Evolutionary conservation across 2,329 filamentous ascomycete species (phyloP).

Genomic region (Colletotrichum theobromicola): DNA sequence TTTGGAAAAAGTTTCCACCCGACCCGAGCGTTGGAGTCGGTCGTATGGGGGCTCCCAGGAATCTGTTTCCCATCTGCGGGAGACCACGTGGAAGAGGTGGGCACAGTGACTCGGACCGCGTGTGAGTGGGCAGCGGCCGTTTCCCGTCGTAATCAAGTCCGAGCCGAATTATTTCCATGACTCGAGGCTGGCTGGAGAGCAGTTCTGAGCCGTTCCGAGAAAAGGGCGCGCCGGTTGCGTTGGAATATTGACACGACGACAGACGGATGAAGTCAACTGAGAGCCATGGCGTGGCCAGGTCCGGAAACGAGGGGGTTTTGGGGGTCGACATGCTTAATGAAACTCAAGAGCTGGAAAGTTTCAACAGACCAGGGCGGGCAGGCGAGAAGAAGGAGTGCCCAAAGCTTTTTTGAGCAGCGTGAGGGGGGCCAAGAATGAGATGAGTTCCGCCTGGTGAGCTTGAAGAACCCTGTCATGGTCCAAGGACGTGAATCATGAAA

Average conservation of each 20-base stretch:
- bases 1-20: neutral
- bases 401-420: neutral
- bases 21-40: neutral
- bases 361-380: neutral
- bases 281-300: neutral
- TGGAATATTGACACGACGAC: neutral
- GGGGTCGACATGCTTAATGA: neutral
- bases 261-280: neutral
- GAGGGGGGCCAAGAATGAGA: neutral
- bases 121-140: neutral
- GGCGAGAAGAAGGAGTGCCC: neutral
- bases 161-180: neutral
- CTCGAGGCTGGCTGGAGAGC: neutral
- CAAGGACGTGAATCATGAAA: neutral
- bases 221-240: neutral
- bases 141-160: neutral
- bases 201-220: neutral
- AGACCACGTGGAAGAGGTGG: conserved; percentile 17
- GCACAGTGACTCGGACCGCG: neutral
- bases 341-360: neutral
- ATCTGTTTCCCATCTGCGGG: neutral
- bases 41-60: neutral
- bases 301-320: neutral
- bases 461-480: neutral
- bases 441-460: neutral